phyloP scores from a whole-genome alignment of 108 stramenopile genomes.

The Pseudonitzschia delicatissima region DNA sequence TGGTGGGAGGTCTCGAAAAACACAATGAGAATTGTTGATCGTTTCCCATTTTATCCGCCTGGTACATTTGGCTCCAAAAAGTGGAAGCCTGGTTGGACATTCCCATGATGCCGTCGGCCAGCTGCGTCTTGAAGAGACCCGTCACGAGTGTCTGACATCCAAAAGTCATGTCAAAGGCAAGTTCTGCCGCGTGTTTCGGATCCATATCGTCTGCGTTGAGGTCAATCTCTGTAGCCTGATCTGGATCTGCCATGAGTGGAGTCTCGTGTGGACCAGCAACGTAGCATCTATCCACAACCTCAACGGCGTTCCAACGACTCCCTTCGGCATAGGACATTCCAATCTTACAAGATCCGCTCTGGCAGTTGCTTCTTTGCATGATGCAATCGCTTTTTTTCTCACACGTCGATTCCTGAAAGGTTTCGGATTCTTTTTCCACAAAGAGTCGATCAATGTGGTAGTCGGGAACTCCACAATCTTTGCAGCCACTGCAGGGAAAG shows the following conservation, averaged over 20 bases:
- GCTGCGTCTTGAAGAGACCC: conserved; percentile 92
- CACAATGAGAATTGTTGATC: conserved; percentile 60
- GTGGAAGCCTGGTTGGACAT: conserved; percentile 57
- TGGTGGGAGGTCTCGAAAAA: conserved; percentile 47
- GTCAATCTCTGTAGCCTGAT: neutral
- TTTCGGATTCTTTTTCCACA: conserved; percentile 26
- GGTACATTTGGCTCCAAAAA: conserved; percentile 74
- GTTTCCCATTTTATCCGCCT: conserved; percentile 26
- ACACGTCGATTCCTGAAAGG: conserved; percentile 35
- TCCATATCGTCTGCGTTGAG: conserved; percentile 19
- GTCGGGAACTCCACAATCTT: conserved; percentile 52
- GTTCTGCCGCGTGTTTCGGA: conserved; percentile 26
- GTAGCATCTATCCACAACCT: conserved; percentile 48
- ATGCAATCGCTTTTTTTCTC: neutral
- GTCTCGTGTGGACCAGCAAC: conserved; percentile 36
- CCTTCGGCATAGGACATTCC: conserved; percentile 55
- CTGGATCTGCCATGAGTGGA: conserved; percentile 17
- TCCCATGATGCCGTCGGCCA: conserved; percentile 97
- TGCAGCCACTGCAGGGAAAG: conserved; percentile 85
- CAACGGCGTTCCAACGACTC: conserved; percentile 55
- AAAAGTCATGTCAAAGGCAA: conserved; percentile 78
- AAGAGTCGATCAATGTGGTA: conserved; percentile 79
- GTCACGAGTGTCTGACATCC: conserved; percentile 90
- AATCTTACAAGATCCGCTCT: conserved; percentile 24
- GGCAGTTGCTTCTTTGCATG: conserved; percentile 30